phyloP scores from a whole-genome alignment of 371 early-diverging fungal genomes.

The Rhizomucor pusillus region DNA sequence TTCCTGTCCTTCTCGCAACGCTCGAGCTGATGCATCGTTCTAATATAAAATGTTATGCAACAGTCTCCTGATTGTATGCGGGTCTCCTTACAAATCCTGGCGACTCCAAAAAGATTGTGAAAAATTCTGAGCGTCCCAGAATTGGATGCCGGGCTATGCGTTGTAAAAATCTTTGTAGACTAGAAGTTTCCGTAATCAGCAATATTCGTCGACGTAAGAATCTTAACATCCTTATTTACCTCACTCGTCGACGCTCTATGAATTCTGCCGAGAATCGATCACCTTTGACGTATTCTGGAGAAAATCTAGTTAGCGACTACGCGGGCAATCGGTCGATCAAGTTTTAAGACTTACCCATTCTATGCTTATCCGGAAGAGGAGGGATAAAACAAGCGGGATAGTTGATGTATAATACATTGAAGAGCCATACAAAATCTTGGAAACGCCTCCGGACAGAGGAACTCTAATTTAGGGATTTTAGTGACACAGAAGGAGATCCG shows the following conservation, averaged over 20 bases:
- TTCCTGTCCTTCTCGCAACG: constrained; percentile 53
- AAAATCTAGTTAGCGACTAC: background rate
- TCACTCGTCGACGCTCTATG: constrained; percentile 75
- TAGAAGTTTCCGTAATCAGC: constrained; percentile 8
- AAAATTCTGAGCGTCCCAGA: constrained; percentile 63
- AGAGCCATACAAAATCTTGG: constrained; percentile 93
- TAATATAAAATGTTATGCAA: constrained; percentile 9
- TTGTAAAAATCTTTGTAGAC: constrained; percentile 76
- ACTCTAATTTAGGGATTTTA: constrained; percentile 5
- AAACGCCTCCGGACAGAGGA: constrained; percentile 77
- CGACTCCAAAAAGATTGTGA: constrained; percentile 81
- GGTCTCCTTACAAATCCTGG: constrained; percentile 61
- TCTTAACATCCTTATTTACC: constrained; percentile 13
- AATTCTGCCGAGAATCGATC: constrained; percentile 92
- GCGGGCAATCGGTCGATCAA: no score
- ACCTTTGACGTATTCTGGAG: constrained; percentile 87
- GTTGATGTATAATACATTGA: constrained; percentile 67
- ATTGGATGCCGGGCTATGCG: constrained; percentile 89
- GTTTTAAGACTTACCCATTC: constrained; percentile 61
- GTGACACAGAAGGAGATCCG: background rate
- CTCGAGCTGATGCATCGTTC: constrained; percentile 54
- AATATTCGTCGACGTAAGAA: no score
- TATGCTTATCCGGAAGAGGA: constrained; percentile 91
- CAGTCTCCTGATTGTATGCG: background rate
- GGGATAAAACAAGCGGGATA: constrained; percentile 85